Evolutionary conservation across 331 rosid genomes (phyloP).

Genomic region (Malus hybrid): DNA sequence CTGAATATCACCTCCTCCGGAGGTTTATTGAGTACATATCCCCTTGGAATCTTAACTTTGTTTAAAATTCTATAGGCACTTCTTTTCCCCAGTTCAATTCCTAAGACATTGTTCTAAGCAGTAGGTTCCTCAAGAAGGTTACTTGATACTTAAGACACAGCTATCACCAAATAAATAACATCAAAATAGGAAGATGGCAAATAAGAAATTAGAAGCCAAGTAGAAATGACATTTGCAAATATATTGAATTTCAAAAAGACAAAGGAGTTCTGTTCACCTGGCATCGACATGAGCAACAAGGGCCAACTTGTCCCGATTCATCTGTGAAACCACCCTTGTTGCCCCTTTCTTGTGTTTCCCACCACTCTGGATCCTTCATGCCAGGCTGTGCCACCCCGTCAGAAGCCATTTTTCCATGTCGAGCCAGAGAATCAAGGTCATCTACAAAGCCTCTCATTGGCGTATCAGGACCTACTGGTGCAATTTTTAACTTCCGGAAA

Average conservation of each 20-base stretch:
- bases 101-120: neutral
- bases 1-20: neutral
- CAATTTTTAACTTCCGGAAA: conserved; percentile 58
- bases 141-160: neutral
- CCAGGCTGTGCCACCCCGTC: conserved; percentile 36
- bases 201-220: neutral
- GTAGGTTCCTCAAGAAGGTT: neutral
- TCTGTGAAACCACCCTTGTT: conserved; percentile 61
- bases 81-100: neutral
- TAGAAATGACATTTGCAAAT: neutral
- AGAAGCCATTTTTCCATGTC: conserved; percentile 38
- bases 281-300: conserved; percentile 81
- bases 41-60: neutral
- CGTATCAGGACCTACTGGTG: conserved; percentile 53
- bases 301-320: conserved; percentile 94
- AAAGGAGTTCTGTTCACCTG: conserved; percentile 47
- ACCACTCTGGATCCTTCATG: conserved; percentile 61
- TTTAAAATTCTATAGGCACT: neutral
- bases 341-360: conserved; percentile 96
- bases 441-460: conserved; percentile 92
- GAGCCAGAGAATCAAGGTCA: conserved; percentile 43
- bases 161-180: neutral
- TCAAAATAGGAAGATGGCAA: neutral
- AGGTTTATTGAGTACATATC: neutral
- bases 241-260: neutral